Base-by-base conservation (phyloP, 352 stramenopile genomes). In the Pythium angustatum region DNA sequence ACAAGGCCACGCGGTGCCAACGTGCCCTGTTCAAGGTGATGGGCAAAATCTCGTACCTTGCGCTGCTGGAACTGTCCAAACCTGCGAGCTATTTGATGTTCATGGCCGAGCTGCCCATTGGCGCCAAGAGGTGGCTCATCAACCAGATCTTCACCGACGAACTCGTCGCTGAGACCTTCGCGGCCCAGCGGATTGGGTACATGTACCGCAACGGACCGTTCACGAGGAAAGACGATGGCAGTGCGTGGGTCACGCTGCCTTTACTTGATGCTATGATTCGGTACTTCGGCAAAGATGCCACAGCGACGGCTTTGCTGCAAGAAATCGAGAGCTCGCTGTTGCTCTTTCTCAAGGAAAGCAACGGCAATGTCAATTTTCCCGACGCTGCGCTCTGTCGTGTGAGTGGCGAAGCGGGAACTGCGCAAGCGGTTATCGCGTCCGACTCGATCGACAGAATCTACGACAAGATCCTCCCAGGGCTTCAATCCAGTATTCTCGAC, bases 51-150 rank as follows among this genome's bases (percentile, higher is more conserved):
- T 41, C 52, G 24, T 81, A 78, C 34, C 27, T 84, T 24, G 60
- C 76, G 21, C 55, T 84, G n/a, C 40, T 79, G 34, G 57, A 60
- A 4, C n/a, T 68, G 0, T 79, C 66, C 44, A 76, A 70, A 21
- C 73, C 76, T 9, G 55, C 71, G 21, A 75, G 68, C 22, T 84
- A 78, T 34, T 60, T 84, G 34, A 81, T 84, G 76, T 84, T 78
- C 33, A 79, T 80, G 73, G 68, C 58, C 10, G 76, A 81, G 14
- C 51, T 75, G 5, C 49, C 69, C 0, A 63, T 60, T 14, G 71
- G 74, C 4, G 68, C 77, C 49, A 72, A 66, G 43, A 65, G 55
- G 3, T 84, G 68, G 68, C 58, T 84, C 2, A 55, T 84, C 17
- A 73, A 66, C 33, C 56, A 70, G 28, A 52, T 63, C 3, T 77